Evolutionary conservation across 2,329 filamentous ascomycete species (phyloP), one percentile per base, ranked within the genome.

Genomic region (Xylariales sp.): DNA sequence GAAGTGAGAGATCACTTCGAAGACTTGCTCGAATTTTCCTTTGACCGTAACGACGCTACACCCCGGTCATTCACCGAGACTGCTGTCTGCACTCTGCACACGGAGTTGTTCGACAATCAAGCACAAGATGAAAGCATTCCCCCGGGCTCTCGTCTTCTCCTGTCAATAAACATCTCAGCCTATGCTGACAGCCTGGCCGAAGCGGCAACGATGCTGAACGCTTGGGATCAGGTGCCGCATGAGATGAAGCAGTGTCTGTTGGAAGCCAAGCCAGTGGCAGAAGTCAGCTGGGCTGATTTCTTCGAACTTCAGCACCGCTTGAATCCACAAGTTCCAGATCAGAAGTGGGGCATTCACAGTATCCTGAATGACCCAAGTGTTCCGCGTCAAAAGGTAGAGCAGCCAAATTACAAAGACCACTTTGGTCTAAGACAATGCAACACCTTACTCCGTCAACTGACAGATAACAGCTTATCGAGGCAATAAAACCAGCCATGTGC

Each of bases 321-420:
- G 22, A 38, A 28, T 18, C 22, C 22, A 18, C 24, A 28, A 25
- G 25, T 22, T 12, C 22, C 22, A 12, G 36, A 38, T 18, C 19
- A 38, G 22, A 25, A 28, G 12, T 38, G 36, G 36, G 16, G 19
- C 10, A 38, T 38, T 25, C 22, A 19, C 14, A 28, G 22, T 18
- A 38, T 38, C 15, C 36, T 38, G 12, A 28, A 18, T 15, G 36
- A 38, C 25, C 36, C 36, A n/a, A 29, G 15, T n/a, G n/a, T 28
- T 18, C 24, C 36, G 5, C 36, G 14, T n/a, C 36, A 25, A 5
- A 16, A 32, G 29, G 29, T 32, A 32, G 19, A 18, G 18, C 28
- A 16, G 18, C 14, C 7, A 31, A 31, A n/a, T n/a, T n/a, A n/a
- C n/a, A n/a, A n/a, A n/a, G n/a, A n/a, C n/a, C n/a, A n/a, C n/a